Evolutionary conservation across 495 filamentous ascomycete genomes (phyloP).

Genomic region (Hyphodiscus hymeniophilus): DNA sequence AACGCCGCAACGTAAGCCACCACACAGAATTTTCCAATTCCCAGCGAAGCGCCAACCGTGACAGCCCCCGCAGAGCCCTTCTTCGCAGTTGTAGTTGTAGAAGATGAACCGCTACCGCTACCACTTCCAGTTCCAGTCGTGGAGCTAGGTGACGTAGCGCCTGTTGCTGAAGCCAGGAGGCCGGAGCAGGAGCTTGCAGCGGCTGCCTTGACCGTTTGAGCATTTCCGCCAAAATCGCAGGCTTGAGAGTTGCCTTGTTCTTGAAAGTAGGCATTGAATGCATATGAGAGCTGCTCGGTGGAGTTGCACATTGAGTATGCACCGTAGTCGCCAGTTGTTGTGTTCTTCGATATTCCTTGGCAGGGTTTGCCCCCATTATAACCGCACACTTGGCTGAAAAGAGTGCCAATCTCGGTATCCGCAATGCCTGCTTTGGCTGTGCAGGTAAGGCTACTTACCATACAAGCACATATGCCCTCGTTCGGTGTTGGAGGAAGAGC

Average conservation of each 20-base stretch:
- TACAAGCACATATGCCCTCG: slow-evolving; percentile 54
- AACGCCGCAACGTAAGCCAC: neutral
- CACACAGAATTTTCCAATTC: neutral
- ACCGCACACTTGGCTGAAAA: slow-evolving; percentile 55
- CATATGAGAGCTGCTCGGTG: slow-evolving; percentile 56
- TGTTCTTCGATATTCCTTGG: slow-evolving; percentile 48
- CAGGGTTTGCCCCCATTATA: slow-evolving; percentile 37
- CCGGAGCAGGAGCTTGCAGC: slow-evolving; percentile 43
- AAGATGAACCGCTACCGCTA: neutral
- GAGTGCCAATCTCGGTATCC: slow-evolving; percentile 34
- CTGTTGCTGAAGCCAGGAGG: slow-evolving; percentile 53
- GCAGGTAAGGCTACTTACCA: slow-evolving; percentile 52
- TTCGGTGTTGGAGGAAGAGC: slow-evolving; percentile 63
- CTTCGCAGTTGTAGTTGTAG: neutral
- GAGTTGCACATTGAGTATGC: slow-evolving; percentile 65
- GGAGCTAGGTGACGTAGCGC: slow-evolving; percentile 21
- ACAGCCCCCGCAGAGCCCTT: neutral
- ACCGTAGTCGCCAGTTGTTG: slow-evolving; percentile 55
- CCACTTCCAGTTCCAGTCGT: slow-evolving; percentile 19
- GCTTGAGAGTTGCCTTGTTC: slow-evolving; percentile 34
- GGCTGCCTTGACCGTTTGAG: slow-evolving; percentile 22
- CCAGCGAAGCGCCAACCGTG: neutral
- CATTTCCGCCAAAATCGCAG: slow-evolving; percentile 58
- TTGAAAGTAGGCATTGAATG: slow-evolving; percentile 57
- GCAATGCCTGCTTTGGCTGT: slow-evolving; percentile 37